phyloP scores from a whole-genome alignment of 2,329 filamentous ascomycete genomes.

The Pseudocercospora vitis region DNA sequence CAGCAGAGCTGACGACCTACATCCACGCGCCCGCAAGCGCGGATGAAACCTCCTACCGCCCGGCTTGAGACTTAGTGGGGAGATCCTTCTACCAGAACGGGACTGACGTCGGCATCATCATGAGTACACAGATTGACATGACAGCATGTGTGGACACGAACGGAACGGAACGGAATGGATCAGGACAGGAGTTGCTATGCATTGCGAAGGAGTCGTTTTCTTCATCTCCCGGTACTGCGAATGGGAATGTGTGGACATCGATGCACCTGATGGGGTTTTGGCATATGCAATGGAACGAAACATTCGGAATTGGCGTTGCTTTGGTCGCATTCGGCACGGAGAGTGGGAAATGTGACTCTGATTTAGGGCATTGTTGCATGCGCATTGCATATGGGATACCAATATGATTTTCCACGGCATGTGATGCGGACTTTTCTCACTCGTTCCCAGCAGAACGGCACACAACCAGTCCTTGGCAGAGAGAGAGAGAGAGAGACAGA shows the following conservation, averaged over 20 bases:
- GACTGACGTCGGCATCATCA: background rate
- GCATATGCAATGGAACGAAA: constrained; percentile 7
- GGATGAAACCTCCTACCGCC: no score
- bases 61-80: no score
- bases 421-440: background rate
- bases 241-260: constrained; percentile 14
- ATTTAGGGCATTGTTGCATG: background rate
- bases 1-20: constrained; percentile 6
- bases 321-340: constrained; percentile 3
- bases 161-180: background rate
- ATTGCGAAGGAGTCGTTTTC: background rate
- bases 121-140: background rate
- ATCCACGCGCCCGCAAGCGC: constrained; percentile 9
- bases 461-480: constrained; percentile 13
- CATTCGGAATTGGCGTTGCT: background rate
- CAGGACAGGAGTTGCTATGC: background rate
- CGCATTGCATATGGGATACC: no score
- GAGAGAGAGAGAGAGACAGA: no score
- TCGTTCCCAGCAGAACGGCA: constrained; percentile 3
- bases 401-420: constrained; percentile 1
- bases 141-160: constrained; percentile 2
- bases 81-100: background rate
- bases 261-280: background rate
- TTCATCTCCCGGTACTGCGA: constrained; percentile 1
- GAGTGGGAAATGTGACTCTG: no score